Evolutionary conservation across 805 yeast genomes (phyloP), one percentile per base, ranked within the genome.

Genomic region (Candida nitratophila): DNA sequence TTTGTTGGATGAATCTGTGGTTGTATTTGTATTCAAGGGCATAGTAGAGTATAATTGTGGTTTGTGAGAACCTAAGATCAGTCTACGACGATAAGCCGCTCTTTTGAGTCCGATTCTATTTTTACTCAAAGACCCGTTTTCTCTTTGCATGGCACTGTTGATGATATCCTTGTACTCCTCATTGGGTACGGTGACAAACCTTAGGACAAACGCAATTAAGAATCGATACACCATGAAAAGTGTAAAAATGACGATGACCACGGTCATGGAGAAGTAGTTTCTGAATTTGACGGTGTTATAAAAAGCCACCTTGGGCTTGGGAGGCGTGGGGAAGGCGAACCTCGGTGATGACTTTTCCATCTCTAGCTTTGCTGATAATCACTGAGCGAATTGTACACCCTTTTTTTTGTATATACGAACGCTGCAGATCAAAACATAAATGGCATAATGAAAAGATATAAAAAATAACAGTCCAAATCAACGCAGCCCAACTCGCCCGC

Each of bases 41-140:
- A 62, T 47, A 5, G 69, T 65, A n/a, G 67, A 61, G 44, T 64
- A 60, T 27, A 51, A 45, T 24, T 55, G 55, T 14, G 70, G 69
- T 40, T 54, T 56, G 12, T 38, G 35, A 14, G 60, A 48, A 4
- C 61, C 69, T 29, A 64, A 43, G 11, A 65, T 51, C 16, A 65
- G 42, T 30, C 70, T 41, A 40, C 69, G 47, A 39, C 69, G 45
- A 21, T 51, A 45, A 37, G 55, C 43, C 2, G 68, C 48, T 8
- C 40, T 41, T 39, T 61, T 60, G 10, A 53, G 19, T 17, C 66
- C 67, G 38, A 61, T 36, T 39, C 46, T 44, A 1, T 54, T 36
- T n/a, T 42, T 43, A 7, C 49, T 39, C 17, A 60, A 30, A 3
- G 31, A 26, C 0, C 65, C 65, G 26, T 43, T 47, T 1, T 47